These are phyloP conservation scores for Neolecta irregularis DNA, from an alignment of 1,139 yeast genomes.

Conservation along the genomic window DNA sequence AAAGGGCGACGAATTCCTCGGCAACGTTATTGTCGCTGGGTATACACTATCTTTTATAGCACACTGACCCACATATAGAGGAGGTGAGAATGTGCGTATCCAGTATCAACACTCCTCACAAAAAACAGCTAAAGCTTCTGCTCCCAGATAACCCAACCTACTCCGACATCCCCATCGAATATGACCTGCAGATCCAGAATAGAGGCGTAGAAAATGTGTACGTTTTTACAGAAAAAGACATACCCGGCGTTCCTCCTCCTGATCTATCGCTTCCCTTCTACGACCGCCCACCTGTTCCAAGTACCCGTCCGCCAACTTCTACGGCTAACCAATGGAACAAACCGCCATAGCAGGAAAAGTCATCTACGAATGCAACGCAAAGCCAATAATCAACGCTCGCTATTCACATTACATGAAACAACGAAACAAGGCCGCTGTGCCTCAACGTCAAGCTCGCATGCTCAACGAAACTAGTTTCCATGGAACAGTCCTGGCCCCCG, in stretches of 20 bases:
- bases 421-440: conserved; percentile 11
- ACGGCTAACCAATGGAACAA: conserved; percentile 29
- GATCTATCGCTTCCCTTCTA: neutral
- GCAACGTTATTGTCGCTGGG: conserved; percentile 49
- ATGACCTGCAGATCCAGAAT: conserved; percentile 63
- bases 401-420: conserved; percentile 9
- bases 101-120: neutral
- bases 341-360: conserved; percentile 77
- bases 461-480: conserved; percentile 10
- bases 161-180: conserved; percentile 59
- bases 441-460: conserved; percentile 12
- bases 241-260: conserved; percentile 39
- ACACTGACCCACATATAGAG: neutral
- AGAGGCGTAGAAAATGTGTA: conserved; percentile 65
- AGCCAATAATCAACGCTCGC: conserved; percentile 11
- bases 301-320: conserved; percentile 10
- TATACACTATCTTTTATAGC: neutral
- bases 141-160: conserved; percentile 29
- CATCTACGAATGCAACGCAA: conserved; percentile 40
- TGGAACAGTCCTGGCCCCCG: conserved; percentile 10
- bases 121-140: conserved; percentile 25
- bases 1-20: conserved; percentile 54
- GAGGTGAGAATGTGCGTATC: neutral
- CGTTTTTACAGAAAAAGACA: conserved; percentile 80
- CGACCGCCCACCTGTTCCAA: conserved; percentile 8